Conservation (phyloP, 2,329 filamentous ascomycete genomes). For the Seiridium cupressi region DNA sequence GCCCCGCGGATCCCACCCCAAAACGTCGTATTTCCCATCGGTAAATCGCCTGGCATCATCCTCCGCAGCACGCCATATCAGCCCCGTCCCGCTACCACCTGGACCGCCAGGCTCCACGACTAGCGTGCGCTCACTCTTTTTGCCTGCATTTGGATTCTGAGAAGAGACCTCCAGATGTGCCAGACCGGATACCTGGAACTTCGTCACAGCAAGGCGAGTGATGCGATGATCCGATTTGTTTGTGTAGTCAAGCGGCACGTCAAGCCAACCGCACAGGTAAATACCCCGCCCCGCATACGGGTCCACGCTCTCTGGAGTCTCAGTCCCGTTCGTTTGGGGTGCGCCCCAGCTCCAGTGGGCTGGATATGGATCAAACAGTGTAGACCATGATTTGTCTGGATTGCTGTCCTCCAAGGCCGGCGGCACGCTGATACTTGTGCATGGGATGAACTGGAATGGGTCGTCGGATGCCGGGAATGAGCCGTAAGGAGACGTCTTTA, state of each 20-base stretch:
- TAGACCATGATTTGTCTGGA: slow-evolving; percentile 36
- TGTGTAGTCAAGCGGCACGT: slow-evolving; percentile 47
- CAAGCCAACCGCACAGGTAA: slow-evolving; percentile 46
- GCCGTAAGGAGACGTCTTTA: slow-evolving; percentile 27
- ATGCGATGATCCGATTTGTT: slow-evolving; percentile 42
- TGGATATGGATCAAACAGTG: slow-evolving; percentile 41
- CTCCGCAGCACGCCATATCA: slow-evolving; percentile 37
- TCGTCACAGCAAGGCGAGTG: slow-evolving; percentile 45
- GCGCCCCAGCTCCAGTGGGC: slow-evolving; percentile 46
- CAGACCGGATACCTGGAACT: slow-evolving; percentile 46
- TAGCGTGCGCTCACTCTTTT: slow-evolving; percentile 44
- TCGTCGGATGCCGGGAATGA: slow-evolving; percentile 40
- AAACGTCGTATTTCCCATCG: slow-evolving; percentile 41
- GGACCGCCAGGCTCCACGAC: slow-evolving; percentile 51
- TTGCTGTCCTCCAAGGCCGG: slow-evolving; percentile 38
- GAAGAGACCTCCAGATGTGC: slow-evolving; percentile 18
- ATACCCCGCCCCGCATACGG: slow-evolving; percentile 39
- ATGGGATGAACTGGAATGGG: slow-evolving; percentile 46
- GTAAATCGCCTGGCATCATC: slow-evolving; percentile 38
- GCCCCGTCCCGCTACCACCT: slow-evolving; percentile 44
- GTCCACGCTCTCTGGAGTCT: slow-evolving; percentile 16
- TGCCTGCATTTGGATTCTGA: slow-evolving; percentile 18
- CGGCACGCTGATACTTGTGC: slow-evolving; percentile 38
- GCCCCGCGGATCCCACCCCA: slow-evolving; percentile 55
- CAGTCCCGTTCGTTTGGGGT: slow-evolving; percentile 7